Base-by-base conservation (phyloP, 1,284 basidiomycete species). In the Marasmius oreades region DNA sequence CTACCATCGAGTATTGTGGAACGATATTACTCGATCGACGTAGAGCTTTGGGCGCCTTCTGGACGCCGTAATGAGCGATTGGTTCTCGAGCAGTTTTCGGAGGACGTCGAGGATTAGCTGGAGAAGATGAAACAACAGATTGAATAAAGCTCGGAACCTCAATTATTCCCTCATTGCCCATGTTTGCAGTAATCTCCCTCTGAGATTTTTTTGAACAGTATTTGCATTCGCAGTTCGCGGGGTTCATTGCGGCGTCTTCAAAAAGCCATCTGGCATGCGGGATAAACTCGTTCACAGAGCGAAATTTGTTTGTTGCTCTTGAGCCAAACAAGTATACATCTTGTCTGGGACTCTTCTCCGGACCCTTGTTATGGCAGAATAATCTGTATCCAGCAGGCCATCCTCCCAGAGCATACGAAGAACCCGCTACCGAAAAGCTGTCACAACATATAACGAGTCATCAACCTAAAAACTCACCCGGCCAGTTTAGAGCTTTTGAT, bases 221-320 rank as follows among this genome's bases (percentile, higher is more conserved):
- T 67, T 92, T 92, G 76, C 91, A 93, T 24, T 72, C 69, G 65
- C 91, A 93, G 36, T 78, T 79, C 0, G 67, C 61, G 22, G 73
- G 69, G 61, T 80, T 69, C 60, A 77, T 64, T 1, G 73, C 76
- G 0, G 73, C 66, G 59, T 89, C 83, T 3, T 74, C 73, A 68
- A 86, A 77, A 1, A 93, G 78, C 91, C 91, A 93, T 58, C 83
- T 73, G 1, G 88, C 88, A 65, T 93, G 91, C 3, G 89, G 89
- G 44, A 87, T 79, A 65, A 93, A 90, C 66, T 93, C 91, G 54
- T 86, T 85, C 10, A 84, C 75, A 3, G 90, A 92, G 42, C 92
- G 86, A 69, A 92, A 93, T 39, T 80, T 77, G 24, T 69, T 58
- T 33, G 50, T 31, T n/a, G 33, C 26, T 63, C 60, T 4, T 81